phyloP scores from a whole-genome alignment of 176 grass and related monocot species.

The Cenchrus fungigraminus region DNA sequence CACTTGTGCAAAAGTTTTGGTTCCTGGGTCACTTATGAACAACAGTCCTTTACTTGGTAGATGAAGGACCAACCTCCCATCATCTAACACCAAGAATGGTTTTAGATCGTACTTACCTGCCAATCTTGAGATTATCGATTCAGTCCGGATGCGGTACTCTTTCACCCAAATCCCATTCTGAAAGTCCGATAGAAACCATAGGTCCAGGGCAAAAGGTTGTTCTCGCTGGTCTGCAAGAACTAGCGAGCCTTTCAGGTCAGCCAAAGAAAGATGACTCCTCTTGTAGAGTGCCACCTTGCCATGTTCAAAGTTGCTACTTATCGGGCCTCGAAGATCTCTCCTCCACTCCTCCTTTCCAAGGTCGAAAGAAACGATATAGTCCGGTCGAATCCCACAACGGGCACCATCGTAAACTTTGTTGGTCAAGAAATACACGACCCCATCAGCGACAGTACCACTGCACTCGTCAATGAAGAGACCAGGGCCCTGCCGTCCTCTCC shows the following conservation, averaged over 20 bases:
- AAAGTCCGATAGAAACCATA: not conserved
- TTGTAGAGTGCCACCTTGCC: not conserved
- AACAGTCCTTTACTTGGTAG: not conserved
- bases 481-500: not conserved
- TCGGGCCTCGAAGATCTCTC: not conserved
- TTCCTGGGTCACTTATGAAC: not conserved
- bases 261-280: not conserved
- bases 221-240: not conserved
- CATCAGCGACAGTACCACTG: not conserved
- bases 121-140: fast-evolving
- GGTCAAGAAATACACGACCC: constrained; percentile 23
- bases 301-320: not conserved
- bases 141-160: not conserved
- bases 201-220: not conserved
- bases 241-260: constrained; percentile 4
- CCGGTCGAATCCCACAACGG: not conserved
- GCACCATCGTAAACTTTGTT: not conserved
- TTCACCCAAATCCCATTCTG: not conserved
- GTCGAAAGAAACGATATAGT: not conserved
- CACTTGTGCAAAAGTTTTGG: not conserved
- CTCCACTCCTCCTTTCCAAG: constrained; percentile 14
- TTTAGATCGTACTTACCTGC: not conserved
- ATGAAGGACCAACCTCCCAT: not conserved
- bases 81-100: not conserved
- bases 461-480: not conserved